These are phyloP conservation scores for Lipomyces yamadae DNA, from an alignment of 805 yeast species.

Conservation along the genomic window DNA sequence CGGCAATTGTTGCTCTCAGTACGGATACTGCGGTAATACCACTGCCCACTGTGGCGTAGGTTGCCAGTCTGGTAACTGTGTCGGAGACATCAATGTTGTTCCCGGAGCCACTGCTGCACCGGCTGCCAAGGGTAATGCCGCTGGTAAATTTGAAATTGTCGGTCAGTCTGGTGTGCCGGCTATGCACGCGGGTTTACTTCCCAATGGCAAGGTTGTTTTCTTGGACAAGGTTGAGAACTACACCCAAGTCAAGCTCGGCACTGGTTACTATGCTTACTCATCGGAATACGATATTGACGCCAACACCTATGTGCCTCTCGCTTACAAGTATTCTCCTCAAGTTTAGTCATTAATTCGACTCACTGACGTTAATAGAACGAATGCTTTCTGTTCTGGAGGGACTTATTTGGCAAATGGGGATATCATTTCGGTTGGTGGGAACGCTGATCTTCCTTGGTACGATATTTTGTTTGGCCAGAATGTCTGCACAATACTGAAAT, in stretches of 20 bases:
- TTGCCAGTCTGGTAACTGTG: slow-evolving; percentile 34
- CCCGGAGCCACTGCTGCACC: slow-evolving; percentile 29
- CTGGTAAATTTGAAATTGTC: slow-evolving; percentile 31
- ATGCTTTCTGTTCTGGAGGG: slow-evolving; percentile 37
- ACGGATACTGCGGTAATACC: slow-evolving; percentile 35
- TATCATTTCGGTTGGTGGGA: slow-evolving; percentile 31
- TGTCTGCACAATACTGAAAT: not conserved
- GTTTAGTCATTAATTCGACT: not conserved
- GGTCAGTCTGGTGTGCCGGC: slow-evolving; percentile 35
- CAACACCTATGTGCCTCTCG: slow-evolving; percentile 23
- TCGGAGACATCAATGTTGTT: slow-evolving; percentile 1
- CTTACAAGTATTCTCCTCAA: slow-evolving; percentile 13
- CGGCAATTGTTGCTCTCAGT: slow-evolving; percentile 34
- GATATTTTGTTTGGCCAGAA: not conserved
- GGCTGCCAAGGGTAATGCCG: slow-evolving; percentile 24
- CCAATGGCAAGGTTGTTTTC: slow-evolving; percentile 34
- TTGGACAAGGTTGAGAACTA: slow-evolving; percentile 35
- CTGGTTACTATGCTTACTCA: slow-evolving; percentile 35
- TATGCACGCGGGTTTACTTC: slow-evolving; percentile 34
- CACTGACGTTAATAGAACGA: slow-evolving; percentile 13
- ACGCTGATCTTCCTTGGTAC: slow-evolving; percentile 18
- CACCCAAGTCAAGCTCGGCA: slow-evolving; percentile 24
- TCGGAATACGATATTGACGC: slow-evolving; percentile 28
- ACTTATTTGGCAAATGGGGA: slow-evolving; percentile 32
- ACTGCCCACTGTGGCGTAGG: slow-evolving; percentile 34